phyloP scores from a whole-genome alignment of 768 basidiomycete genomes.

The Mycena vitilis region DNA sequence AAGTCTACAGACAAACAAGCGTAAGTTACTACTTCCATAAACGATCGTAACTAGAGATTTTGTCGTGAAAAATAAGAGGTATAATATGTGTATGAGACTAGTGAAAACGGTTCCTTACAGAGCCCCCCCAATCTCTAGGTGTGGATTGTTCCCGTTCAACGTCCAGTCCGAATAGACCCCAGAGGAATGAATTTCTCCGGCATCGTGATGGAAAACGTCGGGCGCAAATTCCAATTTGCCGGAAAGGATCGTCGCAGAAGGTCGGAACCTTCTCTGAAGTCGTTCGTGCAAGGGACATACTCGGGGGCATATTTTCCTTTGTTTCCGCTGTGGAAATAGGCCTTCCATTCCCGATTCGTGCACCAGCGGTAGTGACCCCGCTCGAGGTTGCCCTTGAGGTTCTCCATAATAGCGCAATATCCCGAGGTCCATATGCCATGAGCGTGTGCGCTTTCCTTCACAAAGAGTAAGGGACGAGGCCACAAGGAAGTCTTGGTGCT shows the following conservation, averaged over 20 bases:
- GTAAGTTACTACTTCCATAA: no score
- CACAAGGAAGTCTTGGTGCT: neutral
- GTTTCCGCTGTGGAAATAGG: neutral
- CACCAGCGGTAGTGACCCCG: neutral
- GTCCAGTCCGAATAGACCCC: no score
- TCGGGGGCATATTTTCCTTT: no score
- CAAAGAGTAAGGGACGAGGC: neutral
- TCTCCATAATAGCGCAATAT: neutral
- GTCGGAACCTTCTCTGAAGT: neutral
- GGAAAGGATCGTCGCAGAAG: neutral
- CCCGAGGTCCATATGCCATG: neutral
- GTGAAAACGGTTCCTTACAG: neutral
- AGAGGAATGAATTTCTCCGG: neutral
- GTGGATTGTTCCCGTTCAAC: no score
- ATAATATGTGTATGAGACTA: no score
- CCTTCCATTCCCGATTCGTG: neutral
- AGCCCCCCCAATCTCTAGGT: neutral
- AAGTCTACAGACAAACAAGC: no score
- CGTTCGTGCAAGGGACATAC: no score
- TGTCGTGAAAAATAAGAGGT: no score
- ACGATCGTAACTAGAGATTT: no score
- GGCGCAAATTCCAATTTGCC: neutral
- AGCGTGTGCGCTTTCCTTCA: neutral
- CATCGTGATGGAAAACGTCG: neutral
- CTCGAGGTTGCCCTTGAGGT: neutral